Evolutionary conservation across 495 filamentous ascomycete species (phyloP).

Genomic region (Aspergillus diversus): DNA sequence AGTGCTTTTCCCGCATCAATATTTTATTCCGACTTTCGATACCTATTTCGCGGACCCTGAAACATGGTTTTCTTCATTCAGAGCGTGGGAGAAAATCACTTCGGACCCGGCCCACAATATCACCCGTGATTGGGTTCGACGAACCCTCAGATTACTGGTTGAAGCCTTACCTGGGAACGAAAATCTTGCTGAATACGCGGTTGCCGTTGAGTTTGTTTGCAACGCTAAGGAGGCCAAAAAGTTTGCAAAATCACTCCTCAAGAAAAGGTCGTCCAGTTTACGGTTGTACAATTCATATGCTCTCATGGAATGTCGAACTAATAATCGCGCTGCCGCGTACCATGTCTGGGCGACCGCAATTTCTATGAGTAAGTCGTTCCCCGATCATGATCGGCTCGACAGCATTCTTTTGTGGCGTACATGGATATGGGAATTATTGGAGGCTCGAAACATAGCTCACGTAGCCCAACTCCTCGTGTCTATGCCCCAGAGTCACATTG

Average conservation of each 20-base stretch:
- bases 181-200: slow-evolving; percentile 67
- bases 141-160: slow-evolving; percentile 60
- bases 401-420: slow-evolving; percentile 65
- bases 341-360: slow-evolving; percentile 70
- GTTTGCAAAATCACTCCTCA: slow-evolving; percentile 72
- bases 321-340: slow-evolving; percentile 56
- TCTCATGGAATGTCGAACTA: slow-evolving; percentile 66
- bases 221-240: slow-evolving; percentile 63
- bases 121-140: slow-evolving; percentile 52
- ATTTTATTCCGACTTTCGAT: slow-evolving; percentile 40
- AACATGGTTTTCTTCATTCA: slow-evolving; percentile 50
- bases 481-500: slow-evolving; percentile 39
- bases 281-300: slow-evolving; percentile 80
- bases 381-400: slow-evolving; percentile 41
- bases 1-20: slow-evolving; percentile 33
- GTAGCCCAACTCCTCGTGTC: slow-evolving; percentile 53
- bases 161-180: slow-evolving; percentile 43
- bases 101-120: slow-evolving; percentile 23
- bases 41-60: slow-evolving; percentile 42
- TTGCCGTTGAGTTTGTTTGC: slow-evolving; percentile 69
- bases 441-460: slow-evolving; percentile 43
- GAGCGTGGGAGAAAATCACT: slow-evolving; percentile 32
- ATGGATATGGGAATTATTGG: slow-evolving; percentile 73
- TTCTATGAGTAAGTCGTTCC: slow-evolving; percentile 53
- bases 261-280: slow-evolving; percentile 64